A percentile compares a stretch with the other conserved stretches of the same genome.
These are phyloP conservation scores for Calvatia gigantea DNA, from an alignment of 768 basidiomycete genomes.

Conservation along the genomic window DNA sequence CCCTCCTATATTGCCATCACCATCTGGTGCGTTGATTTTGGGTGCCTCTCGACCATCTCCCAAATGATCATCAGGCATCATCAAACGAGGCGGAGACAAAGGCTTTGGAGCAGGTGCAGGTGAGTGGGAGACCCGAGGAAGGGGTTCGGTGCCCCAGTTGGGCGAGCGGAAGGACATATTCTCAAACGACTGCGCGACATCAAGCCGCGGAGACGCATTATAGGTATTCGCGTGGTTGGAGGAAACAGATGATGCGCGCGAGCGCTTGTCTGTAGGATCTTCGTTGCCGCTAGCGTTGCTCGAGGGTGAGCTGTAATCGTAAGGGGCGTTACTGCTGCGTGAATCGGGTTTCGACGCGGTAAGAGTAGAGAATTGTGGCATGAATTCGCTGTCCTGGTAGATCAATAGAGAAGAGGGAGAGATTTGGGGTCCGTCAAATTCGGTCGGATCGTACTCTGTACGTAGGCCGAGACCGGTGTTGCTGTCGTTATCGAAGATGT, in stretches of 20 bases:
- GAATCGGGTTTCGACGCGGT: conserved; percentile 18
- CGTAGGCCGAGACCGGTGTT: conserved; percentile 26
- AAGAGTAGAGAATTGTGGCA: conserved; percentile 26
- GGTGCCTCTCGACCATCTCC: conserved; percentile 23
- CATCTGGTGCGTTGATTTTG: conserved; percentile 41
- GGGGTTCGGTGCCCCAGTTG: conserved; percentile 46
- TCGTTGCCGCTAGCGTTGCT: conserved; percentile 43
- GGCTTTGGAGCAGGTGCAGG: conserved; percentile 40
- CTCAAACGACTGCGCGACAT: conserved; percentile 58
- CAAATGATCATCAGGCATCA: conserved; percentile 46
- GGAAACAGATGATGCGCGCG: conserved; percentile 66
- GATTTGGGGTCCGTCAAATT: conserved; percentile 61
- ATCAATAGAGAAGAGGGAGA: conserved; percentile 46
- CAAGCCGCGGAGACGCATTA: conserved; percentile 51
- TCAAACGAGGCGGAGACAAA: conserved; percentile 57
- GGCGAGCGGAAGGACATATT: conserved; percentile 66
- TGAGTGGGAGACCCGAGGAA: conserved; percentile 31
- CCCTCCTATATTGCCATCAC: conserved; percentile 35
- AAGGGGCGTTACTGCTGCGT: conserved; percentile 32
- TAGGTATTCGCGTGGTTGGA: conserved; percentile 44
- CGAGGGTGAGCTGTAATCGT: conserved; percentile 64
- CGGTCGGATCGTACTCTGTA: conserved; percentile 68
- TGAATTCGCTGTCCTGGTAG: conserved; percentile 52
- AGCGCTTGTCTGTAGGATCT: conserved; percentile 46
- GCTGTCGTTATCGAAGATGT: conserved; percentile 46